These are phyloP conservation scores for Nemania serpens DNA, from an alignment of 2,329 filamentous ascomycete genomes.

Conservation along the genomic window DNA sequence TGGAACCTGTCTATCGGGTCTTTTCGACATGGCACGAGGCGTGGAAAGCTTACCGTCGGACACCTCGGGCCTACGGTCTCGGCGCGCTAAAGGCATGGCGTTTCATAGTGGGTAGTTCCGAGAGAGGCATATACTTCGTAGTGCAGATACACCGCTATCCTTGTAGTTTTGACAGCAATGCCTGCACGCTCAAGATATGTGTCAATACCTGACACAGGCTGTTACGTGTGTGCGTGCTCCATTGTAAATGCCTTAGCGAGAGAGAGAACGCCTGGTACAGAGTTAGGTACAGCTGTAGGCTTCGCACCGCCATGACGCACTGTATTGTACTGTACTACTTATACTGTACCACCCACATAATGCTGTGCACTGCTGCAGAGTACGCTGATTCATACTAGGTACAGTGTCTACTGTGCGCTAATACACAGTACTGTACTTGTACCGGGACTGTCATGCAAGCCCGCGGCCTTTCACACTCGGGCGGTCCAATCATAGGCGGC, in stretches of 20 bases:
- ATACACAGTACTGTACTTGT: background rate
- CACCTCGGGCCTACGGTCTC: background rate
- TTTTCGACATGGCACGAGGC: background rate
- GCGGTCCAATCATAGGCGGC: conserved; percentile 38
- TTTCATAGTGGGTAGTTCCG: background rate
- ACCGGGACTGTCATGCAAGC: background rate
- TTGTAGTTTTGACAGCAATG: background rate
- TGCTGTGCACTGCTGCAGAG: too few species aligned
- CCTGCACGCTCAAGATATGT: conserved; percentile 6
- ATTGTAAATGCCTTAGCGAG: too few species aligned
- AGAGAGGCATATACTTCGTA: too few species aligned
- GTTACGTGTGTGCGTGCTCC: background rate
- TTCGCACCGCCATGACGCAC: background rate
- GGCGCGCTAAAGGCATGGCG: conserved; percentile 9
- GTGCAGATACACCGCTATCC: background rate
- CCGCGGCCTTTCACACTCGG: conserved; percentile 2
- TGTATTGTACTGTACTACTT: background rate
- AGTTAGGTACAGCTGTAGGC: too few species aligned
- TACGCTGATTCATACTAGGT: too few species aligned
- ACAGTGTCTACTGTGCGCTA: background rate
- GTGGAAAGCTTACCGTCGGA: conserved; percentile 12
- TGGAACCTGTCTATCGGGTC: conserved; percentile 6
- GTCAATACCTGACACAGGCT: conserved; percentile 5
- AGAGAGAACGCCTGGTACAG: background rate
- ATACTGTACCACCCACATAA: background rate